Conservation (phyloP, 768 basidiomycete genomes). For the Suillus spraguei region DNA sequence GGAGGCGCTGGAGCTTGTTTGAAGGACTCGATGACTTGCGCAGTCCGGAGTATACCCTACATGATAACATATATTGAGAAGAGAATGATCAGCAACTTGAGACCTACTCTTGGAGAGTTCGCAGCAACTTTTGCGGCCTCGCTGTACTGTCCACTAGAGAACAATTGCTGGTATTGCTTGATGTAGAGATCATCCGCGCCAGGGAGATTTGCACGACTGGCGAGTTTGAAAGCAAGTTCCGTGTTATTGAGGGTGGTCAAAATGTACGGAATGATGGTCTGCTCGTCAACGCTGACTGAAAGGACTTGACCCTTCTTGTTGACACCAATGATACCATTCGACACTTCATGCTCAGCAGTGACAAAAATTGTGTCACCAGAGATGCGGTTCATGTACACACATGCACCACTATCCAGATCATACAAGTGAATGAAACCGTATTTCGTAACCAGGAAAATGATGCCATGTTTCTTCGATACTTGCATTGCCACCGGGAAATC, state of each 20-base stretch:
- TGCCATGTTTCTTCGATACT: conserved; percentile 95
- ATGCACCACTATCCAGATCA: conserved; percentile 95
- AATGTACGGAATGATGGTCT: conserved; percentile 95
- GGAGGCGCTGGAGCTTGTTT: conserved; percentile 91
- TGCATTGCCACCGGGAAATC: conserved; percentile 99
- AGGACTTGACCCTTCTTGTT: conserved; percentile 99
- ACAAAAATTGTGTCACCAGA: conserved; percentile 99
- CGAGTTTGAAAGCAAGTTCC: conserved; percentile 96
- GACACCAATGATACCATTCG: conserved; percentile 96
- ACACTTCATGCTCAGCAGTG: conserved; percentile 93
- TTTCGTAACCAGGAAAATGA: conserved; percentile 97
- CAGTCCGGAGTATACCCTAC: conserved; percentile 92
- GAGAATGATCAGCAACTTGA: not conserved
- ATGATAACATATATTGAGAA: conserved; percentile 14
- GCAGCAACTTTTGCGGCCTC: conserved; percentile 98
- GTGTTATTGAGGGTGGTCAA: conserved; percentile 93
- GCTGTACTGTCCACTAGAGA: conserved; percentile 83
- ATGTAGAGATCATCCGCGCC: conserved; percentile 97
- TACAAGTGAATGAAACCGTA: conserved; percentile 99
- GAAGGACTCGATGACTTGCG: conserved; percentile 96
- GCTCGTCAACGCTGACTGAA: conserved; percentile 95
- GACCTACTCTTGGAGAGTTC: conserved; percentile 84
- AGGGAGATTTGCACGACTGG: conserved; percentile 93
- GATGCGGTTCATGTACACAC: conserved; percentile 99
- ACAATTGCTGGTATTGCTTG: conserved; percentile 91